Base-by-base conservation (phyloP, 306 rosid species). In the Vicia sativa region DNA sequence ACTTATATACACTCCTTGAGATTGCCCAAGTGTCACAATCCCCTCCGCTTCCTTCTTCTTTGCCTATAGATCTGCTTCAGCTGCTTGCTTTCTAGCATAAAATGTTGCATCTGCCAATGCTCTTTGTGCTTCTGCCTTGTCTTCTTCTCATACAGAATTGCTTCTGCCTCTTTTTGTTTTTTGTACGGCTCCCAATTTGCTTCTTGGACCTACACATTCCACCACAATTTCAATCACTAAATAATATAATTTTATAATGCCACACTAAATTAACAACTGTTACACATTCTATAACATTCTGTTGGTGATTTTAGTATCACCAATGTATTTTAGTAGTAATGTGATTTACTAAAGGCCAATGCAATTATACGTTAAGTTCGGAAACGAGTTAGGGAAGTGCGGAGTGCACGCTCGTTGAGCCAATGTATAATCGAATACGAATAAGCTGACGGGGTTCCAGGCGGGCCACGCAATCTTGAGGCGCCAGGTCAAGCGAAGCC, bases 11-110 rank as follows among this genome's bases (percentile, higher is more conserved):
- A 31, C 38, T 1, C 67, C 76, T 48, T 76, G 79, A 2, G 84
- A 78, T 9, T 76, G 8, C 0, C 76, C 84, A 2, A 72, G 8
- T 9, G 79, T 60, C 55, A 62, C n/a, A 14, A 76, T 62, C 2
- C 84, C 84, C 50, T 76, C 79, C 19, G 81, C 81, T 53, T 72
- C 84, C 7, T 72, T 80, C 6, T 55, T 54, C 78, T 76, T 76
- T 4, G 73, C 64, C 26, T 28, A 54, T 2, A 80, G 5, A 9
- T 68, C 79, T 15, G 85, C 81, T 38, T 80, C 79, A 0, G 81
- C 81, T 2, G 11, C 70, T 68, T 76, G 79, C 1, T 72, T 62
- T 0, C 81, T 68, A 14, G 76, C 31, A 14, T 18, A 80, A n/a
- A 67, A 77, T 15, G 73, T 9, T 7, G 84, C 81, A 43, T 62